These are phyloP conservation scores for Caryopteris hybrid DNA, from an alignment of 305 asterid genomes.

Conservation along the genomic window DNA sequence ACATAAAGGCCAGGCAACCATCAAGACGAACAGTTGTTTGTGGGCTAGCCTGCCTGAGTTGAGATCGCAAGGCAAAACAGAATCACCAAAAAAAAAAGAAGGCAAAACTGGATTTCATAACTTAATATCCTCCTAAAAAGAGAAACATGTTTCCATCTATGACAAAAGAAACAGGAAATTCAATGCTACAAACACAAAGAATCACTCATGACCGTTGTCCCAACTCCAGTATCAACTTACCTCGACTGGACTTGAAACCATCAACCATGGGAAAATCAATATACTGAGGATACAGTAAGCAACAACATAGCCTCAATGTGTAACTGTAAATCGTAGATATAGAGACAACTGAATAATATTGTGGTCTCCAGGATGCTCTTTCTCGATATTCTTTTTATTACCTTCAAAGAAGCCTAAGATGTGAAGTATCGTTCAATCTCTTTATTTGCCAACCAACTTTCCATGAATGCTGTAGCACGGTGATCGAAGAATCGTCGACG, in stretches of 20 bases:
- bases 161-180: constrained; percentile 13
- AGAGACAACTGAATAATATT: neutral
- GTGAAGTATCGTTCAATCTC: constrained; percentile 87
- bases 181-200: constrained; percentile 44
- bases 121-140: constrained; percentile 22
- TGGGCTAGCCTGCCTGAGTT: too few species aligned
- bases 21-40: too few species aligned
- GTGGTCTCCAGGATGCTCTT: neutral
- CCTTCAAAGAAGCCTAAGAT: constrained; percentile 69
- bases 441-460: constrained; percentile 88
- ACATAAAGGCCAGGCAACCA: too few species aligned
- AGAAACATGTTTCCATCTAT: constrained; percentile 13
- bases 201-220: constrained; percentile 30
- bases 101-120: constrained; percentile 23
- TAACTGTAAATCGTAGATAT: constrained; percentile 12
- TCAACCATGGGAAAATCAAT: constrained; percentile 23
- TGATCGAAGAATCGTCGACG: constrained; percentile 82
- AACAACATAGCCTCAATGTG: constrained; percentile 14
- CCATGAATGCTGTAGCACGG: constrained; percentile 90
- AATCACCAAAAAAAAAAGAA: neutral
- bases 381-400: neutral
- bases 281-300: constrained; percentile 21
- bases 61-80: neutral
- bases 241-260: constrained; percentile 22
- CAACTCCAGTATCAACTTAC: constrained; percentile 31